Base-by-base conservation (phyloP, 352 stramenopile species). In the Phytophthora fragariaefolia region DNA sequence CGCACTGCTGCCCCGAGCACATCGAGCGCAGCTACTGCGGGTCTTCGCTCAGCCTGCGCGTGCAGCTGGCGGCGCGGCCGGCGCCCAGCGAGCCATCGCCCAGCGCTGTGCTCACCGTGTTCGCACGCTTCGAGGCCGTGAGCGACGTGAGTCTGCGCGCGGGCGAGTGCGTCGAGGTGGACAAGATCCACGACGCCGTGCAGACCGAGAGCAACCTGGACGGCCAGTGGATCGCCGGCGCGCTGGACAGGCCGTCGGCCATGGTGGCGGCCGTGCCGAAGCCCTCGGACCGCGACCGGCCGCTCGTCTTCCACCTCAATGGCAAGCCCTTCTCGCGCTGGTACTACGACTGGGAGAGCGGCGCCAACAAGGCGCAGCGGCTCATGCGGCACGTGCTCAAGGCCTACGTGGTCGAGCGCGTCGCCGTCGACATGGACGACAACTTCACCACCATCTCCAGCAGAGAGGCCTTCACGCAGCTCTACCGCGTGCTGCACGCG, bases 301-400 rank as follows among this genome's bases (percentile, higher is more conserved):
- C 65, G 15, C 48, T 74, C 13, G n/a, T 85, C 18, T 92, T 82
- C 52, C 69, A 90, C 55, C 66, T 92, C 32, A 90, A 92, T 46
- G 27, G 67, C 6, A 78, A 83, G 46, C 59, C 77, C 10, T 73
- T 75, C 45, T 70, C 69, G 0, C 60, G 79, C 1, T 92, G 84
- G 84, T 92, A 89, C 56, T 92, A 91, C 58, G 78, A 90, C 52
- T 92, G 84, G 84, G 84, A 87, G 56, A 90, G 82, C 40, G 84
- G 76, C 0, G 80, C 82, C 23, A 92, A 82, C 47, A 91, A 89
- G 56, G 82, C 82, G 0, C 84, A 90, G 52, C 68, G 84, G 50
- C 80, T 91, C 38, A 90, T 81, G 51, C 85, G 88, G 50, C 84
- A 92, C 60, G 63, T 81, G n/a, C 73, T 92, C 4, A 80, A 81